Evolutionary conservation across 1,284 basidiomycete genomes (phyloP).

Genomic region (Butyriboletus appendiculatus): DNA sequence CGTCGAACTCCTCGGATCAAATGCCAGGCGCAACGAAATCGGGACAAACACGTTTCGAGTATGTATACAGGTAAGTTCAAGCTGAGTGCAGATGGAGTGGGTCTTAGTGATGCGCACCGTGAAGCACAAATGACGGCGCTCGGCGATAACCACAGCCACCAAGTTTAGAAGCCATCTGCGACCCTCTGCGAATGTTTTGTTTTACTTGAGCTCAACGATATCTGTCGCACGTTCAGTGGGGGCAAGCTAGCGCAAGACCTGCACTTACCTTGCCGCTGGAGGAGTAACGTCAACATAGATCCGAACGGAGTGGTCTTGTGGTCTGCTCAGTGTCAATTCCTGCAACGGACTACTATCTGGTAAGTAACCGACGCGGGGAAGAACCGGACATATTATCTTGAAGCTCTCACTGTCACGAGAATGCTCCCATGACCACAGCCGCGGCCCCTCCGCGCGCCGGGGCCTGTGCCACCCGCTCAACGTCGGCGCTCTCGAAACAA

Average conservation of each 20-base stretch:
- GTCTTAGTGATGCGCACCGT: neutral
- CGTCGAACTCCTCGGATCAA: conserved; percentile 23
- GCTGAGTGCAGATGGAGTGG: neutral
- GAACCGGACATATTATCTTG: neutral
- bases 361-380: neutral
- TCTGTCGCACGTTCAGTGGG: neutral
- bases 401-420: neutral
- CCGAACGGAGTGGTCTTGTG: neutral
- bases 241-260: too few species aligned
- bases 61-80: neutral
- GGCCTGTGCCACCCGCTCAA: conserved; percentile 9
- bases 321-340: neutral
- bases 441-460: conserved; percentile 29
- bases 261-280: neutral
- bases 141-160: neutral
- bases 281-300: conserved; percentile 1
- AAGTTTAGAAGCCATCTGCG: neutral
- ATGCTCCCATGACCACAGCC: conserved; percentile 14
- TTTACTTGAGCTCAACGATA: neutral
- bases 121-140: conserved; percentile 4
- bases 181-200: neutral
- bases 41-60: neutral
- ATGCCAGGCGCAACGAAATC: conserved; percentile 2
- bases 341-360: neutral
- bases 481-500: conserved; percentile 11